Conservation (phyloP, 2,329 filamentous ascomycete species). For the Fusarium brachygibbosum region DNA sequence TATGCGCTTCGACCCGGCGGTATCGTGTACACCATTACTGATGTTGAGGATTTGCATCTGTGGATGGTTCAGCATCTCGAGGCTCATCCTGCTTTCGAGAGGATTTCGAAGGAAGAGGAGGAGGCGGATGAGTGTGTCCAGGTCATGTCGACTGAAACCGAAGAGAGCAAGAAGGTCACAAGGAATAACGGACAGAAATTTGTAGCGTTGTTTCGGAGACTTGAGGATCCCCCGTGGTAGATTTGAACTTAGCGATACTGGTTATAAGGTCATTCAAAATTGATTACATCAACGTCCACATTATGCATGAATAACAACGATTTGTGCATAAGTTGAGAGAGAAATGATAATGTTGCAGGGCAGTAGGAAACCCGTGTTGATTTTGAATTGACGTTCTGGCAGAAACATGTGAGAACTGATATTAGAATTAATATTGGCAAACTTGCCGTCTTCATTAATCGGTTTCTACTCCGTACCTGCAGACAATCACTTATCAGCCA, state of each 20-base stretch:
- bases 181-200: slow-evolving; percentile 92
- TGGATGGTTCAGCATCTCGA: slow-evolving; percentile 95
- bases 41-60: slow-evolving; percentile 91
- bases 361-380: too few relatives aligned
- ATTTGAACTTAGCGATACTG: not conserved
- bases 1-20: slow-evolving; percentile 87
- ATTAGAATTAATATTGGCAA: not conserved
- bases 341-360: not conserved
- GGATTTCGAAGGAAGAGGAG: slow-evolving; percentile 76
- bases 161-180: slow-evolving; percentile 97
- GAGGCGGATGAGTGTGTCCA: slow-evolving; percentile 78
- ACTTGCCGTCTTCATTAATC: not conserved
- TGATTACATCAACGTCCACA: not conserved
- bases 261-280: not conserved
- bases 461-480: slow-evolving; percentile 18
- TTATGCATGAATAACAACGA: not conserved
- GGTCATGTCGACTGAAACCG: slow-evolving; percentile 86
- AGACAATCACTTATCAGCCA: slow-evolving; percentile 10
- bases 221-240: slow-evolving; percentile 84
- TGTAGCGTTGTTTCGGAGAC: slow-evolving; percentile 86
- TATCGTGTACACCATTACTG: slow-evolving; percentile 94
- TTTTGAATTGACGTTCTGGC: not conserved
- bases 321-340: not conserved
- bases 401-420: not conserved
- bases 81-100: slow-evolving; percentile 81